These are phyloP conservation scores for Themeda triandra DNA, from an alignment of 176 grass and related monocot species.

Conservation along the genomic window DNA sequence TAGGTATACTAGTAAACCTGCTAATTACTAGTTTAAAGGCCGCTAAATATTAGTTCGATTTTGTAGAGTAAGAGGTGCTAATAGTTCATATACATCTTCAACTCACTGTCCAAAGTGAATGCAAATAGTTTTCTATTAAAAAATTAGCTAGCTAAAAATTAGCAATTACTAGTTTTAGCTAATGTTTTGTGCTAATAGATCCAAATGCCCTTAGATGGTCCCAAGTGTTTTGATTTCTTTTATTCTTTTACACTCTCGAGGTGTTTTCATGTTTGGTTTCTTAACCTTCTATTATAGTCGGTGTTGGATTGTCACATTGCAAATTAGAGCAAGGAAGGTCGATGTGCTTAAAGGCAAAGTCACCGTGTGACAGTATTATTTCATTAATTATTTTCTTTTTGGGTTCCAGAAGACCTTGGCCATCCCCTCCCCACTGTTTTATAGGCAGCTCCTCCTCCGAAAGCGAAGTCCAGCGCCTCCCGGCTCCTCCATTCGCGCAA, in stretches of 20 bases:
- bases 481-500: constrained; percentile 12
- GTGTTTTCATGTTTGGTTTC: not conserved
- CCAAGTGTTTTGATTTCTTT: not conserved
- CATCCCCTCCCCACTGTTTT: constrained; percentile 32
- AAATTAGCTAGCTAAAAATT: too few species aligned
- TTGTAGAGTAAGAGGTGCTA: too few species aligned
- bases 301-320: not conserved
- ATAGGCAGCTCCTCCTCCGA: constrained; percentile 22
- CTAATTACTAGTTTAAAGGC: too few species aligned
- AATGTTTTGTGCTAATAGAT: too few species aligned
- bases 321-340: not conserved
- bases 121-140: too few species aligned
- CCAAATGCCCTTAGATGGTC: too few species aligned
- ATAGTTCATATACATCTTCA: too few species aligned
- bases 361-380: not conserved
- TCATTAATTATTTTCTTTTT: not conserved
- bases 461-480: constrained; percentile 16
- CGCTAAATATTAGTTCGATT: too few species aligned
- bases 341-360: not conserved
- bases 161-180: too few species aligned
- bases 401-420: not conserved
- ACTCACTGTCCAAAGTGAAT: too few species aligned
- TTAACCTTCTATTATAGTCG: not conserved
- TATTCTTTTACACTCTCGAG: not conserved
- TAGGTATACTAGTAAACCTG: too few species aligned